Evolutionary conservation across 1,284 basidiomycete species (phyloP), one percentile per base, ranked within the genome.

Genomic region (Moesziomyces sp.): DNA sequence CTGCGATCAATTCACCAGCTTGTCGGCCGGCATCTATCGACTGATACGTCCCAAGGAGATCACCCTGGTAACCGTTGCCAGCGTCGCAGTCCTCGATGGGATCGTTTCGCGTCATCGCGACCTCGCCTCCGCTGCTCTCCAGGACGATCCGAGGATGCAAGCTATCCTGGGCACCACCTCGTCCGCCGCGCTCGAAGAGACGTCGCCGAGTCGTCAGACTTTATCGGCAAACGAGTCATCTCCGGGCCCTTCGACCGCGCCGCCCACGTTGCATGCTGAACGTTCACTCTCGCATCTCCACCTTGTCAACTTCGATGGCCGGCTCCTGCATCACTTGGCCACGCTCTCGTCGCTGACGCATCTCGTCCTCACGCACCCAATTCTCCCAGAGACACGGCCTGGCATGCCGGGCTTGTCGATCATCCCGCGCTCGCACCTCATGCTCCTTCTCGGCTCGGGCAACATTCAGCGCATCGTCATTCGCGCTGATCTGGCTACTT

Each of bases 271-370:
- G 14, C 19, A 5, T 5, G 51, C 54, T 2, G 42, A 53, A 42
- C 61, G 58, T 35, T 62, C 71, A 7, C 64, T 74, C 2, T 56
- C 71, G 4, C 71, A 69, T 42, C 56, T 74, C 9, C 71, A 74
- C 18, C 62, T 74, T 0, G 66, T 66, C 52, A 58, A 69, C 38
- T 74, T 74, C 19, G 64, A 74, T 35, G 62, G 61, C 4, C 71
- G 66, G 4, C 30, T 74, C 28, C 52, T 74, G n/a, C 66, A 74
- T 46, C 71, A 68, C 16, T 26, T 74, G 16, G 71, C 62, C 3
- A 58, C 62, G 5, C 49, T 69, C 5, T 58, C 66, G 3, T 74
- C 71, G 28, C 49, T 74, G 24, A 74, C 62, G 5, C 66, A 69
- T 30, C 45, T 74, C n/a, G 66, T 74, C n/a, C 58, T 74, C 34